A percentile compares a stretch with the other conserved stretches of the same genome.
These are phyloP conservation scores for Wallacemonas collosoma DNA, from an alignment of 208 protist genomes.

Conservation along the genomic window DNA sequence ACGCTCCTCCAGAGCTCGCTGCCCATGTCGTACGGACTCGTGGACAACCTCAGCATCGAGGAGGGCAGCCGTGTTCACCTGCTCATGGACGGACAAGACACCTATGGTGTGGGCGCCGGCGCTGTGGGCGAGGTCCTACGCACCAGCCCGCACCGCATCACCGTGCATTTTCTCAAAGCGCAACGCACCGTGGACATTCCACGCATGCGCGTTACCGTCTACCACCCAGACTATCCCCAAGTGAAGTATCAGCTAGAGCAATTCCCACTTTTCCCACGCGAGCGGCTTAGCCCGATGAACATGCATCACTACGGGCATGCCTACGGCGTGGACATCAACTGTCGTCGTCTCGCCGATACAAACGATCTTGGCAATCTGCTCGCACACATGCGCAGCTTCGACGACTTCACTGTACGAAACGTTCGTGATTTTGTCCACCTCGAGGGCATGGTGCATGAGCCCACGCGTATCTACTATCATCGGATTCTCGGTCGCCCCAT, in stretches of 20 bases:
- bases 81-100: conserved; percentile 48
- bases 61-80: conserved; percentile 77
- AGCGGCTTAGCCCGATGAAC: conserved; percentile 64
- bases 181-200: conserved; percentile 82
- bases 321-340: conserved; percentile 75
- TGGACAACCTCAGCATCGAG: conserved; percentile 75
- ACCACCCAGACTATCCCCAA: conserved; percentile 80
- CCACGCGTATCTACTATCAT: conserved; percentile 90
- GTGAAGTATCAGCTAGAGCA: conserved; percentile 77
- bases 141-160: conserved; percentile 73
- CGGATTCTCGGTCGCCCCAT: conserved; percentile 51
- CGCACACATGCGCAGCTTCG: conserved; percentile 73
- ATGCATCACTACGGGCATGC: conserved; percentile 53
- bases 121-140: conserved; percentile 83
- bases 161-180: conserved; percentile 73
- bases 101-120: conserved; percentile 67
- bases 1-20: conserved; percentile 64
- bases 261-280: conserved; percentile 83
- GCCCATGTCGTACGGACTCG: conserved; percentile 54
- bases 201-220: conserved; percentile 66
- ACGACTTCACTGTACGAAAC: conserved; percentile 83
- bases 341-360: conserved; percentile 81
- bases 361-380: conserved; percentile 90
- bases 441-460: conserved; percentile 91
- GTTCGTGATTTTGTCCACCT: conserved; percentile 67